These are phyloP conservation scores for Fragaria ananassa DNA, from an alignment of 306 rosid species.

Conservation along the genomic window DNA sequence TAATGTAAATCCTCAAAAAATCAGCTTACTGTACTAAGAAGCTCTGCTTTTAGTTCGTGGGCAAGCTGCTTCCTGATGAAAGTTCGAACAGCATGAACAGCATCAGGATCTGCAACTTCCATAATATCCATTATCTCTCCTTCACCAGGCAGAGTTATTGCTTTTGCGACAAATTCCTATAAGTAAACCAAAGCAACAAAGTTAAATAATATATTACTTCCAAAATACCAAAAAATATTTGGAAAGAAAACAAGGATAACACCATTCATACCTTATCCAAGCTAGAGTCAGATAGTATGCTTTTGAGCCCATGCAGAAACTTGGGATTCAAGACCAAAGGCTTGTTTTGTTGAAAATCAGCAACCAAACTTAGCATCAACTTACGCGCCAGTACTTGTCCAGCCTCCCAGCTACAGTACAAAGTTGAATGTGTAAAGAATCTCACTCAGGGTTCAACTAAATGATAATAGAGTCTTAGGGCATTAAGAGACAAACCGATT, in stretches of 20 bases:
- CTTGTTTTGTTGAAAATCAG: constrained; percentile 75
- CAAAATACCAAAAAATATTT: background rate
- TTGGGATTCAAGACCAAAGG: constrained; percentile 66
- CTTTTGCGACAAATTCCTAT: constrained; percentile 90
- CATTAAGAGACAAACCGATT: constrained; percentile 66
- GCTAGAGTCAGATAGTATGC: constrained; percentile 62
- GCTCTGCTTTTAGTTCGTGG: constrained; percentile 63
- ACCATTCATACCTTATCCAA: constrained; percentile 73
- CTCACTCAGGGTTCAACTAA: constrained; percentile 14
- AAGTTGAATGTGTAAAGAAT: constrained; percentile 24
- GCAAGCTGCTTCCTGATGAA: constrained; percentile 93
- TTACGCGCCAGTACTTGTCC: constrained; percentile 89
- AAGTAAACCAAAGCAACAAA: constrained; percentile 22
- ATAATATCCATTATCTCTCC: constrained; percentile 99
- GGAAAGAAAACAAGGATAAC: constrained; percentile 4
- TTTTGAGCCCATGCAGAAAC: constrained; percentile 71
- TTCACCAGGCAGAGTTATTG: constrained; percentile 94
- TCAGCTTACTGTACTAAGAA: constrained; percentile 57
- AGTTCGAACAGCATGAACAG: constrained; percentile 80
- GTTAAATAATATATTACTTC: constrained; percentile 16
- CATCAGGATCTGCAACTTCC: constrained; percentile 97
- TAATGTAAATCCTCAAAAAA: constrained; percentile 17
- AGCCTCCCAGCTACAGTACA: constrained; percentile 88
- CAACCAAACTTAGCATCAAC: constrained; percentile 81
- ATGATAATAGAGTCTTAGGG: constrained; percentile 12